Evolutionary conservation across 1,284 basidiomycete species (phyloP).

Genomic region (Pyrrhoderma lamaoense): DNA sequence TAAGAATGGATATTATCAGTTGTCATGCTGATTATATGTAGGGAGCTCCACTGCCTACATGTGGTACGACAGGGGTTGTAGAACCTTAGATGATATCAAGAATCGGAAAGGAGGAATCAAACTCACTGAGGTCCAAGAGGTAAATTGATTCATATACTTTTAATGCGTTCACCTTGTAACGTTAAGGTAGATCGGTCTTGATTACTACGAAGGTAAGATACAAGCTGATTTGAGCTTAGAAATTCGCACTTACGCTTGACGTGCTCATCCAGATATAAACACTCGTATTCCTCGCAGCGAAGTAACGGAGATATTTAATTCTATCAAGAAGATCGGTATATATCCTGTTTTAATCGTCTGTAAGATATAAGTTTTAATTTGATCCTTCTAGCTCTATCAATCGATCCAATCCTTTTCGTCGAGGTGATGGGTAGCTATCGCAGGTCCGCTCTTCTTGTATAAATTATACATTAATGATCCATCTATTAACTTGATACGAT

Average conservation of each 20-base stretch:
- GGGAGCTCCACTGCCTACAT: slow-evolving; percentile 56
- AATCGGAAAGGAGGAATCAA: slow-evolving; percentile 51
- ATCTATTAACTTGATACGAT: slow-evolving; percentile 4
- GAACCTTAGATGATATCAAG: slow-evolving; percentile 69
- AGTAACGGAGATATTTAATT: slow-evolving; percentile 63
- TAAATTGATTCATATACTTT: slow-evolving; percentile 19
- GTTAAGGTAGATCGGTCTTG: slow-evolving; percentile 50
- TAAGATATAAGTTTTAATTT: background rate
- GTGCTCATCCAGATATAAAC: slow-evolving; percentile 50
- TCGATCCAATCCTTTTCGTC: slow-evolving; percentile 69
- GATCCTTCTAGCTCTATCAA: slow-evolving; percentile 44
- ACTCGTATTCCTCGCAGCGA: slow-evolving; percentile 80
- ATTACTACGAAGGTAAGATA: slow-evolving; percentile 64
- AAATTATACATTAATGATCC: background rate
- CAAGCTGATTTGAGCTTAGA: background rate
- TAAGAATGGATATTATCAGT: background rate
- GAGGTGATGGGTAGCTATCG: slow-evolving; percentile 90
- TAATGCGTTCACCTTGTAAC: background rate
- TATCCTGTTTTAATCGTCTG: slow-evolving; percentile 7
- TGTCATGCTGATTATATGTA: slow-evolving; percentile 23
- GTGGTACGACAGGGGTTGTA: slow-evolving; percentile 73
- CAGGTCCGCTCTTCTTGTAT: slow-evolving; percentile 36
- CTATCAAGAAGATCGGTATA: slow-evolving; percentile 62
- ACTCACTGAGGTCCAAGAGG: slow-evolving; percentile 56
- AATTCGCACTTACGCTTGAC: background rate